Conservation (phyloP, 108 stramenopile genomes). For the Ochromonas danica region DNA sequence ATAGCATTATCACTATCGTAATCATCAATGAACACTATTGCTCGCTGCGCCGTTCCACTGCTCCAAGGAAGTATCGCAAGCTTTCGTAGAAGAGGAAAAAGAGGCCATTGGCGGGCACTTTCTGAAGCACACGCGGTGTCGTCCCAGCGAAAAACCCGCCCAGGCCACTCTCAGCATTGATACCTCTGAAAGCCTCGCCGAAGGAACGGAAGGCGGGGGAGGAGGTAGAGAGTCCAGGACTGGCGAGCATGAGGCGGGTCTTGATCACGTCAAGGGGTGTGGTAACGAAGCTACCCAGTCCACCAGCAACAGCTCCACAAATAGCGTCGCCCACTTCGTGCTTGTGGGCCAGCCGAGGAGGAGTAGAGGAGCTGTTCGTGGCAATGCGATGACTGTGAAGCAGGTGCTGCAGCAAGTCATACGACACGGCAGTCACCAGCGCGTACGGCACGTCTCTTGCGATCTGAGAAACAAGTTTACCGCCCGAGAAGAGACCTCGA, state of each 20-base stretch:
- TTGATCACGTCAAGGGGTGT: conserved; percentile 92
- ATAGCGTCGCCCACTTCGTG: conserved; percentile 60
- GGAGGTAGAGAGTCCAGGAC: conserved; percentile 46
- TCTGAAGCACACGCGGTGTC: conserved; percentile 82
- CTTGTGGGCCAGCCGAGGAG: not conserved
- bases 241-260: conserved; percentile 68
- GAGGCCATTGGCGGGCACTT: conserved; percentile 86
- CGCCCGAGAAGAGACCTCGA: conserved; percentile 74
- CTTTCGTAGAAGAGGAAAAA: conserved; percentile 93
- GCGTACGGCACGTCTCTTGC: conserved; percentile 92
- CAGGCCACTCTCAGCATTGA: conserved; percentile 51
- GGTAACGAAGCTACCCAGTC: conserved; percentile 77
- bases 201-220: conserved; percentile 42
- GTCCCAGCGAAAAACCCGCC: conserved; percentile 79
- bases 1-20: too few species aligned
- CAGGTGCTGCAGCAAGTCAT: conserved; percentile 73
- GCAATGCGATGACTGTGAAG: not conserved
- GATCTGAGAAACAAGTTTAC: conserved; percentile 82
- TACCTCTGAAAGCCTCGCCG: conserved; percentile 42
- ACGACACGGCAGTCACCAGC: conserved; percentile 79
- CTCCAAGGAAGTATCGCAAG: conserved; percentile 71
- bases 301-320: conserved; percentile 81
- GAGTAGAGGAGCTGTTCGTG: not conserved
- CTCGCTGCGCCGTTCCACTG: not conserved
- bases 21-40: too few species aligned